A percentile compares a stretch with the other conserved stretches of the same genome.
These are phyloP conservation scores for Mediolabrus comicus DNA, from an alignment of 108 stramenopile genomes.

Conservation along the genomic window DNA sequence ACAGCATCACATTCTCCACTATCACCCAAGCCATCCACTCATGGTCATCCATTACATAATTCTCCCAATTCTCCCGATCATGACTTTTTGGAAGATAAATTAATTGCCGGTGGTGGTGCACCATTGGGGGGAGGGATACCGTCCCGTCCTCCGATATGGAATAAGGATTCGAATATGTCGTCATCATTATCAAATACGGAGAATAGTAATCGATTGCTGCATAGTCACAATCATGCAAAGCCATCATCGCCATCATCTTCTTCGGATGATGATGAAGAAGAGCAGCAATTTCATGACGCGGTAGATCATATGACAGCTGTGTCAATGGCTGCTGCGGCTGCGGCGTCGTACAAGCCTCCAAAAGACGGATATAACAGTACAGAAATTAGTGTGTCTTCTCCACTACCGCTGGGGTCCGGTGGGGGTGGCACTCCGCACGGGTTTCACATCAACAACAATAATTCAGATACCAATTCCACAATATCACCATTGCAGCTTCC, in stretches of 20 bases:
- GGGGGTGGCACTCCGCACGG: not conserved
- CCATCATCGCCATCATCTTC: conserved; percentile 2
- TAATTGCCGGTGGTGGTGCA: not conserved
- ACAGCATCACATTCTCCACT: not conserved
- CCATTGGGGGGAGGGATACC: conserved; percentile 14
- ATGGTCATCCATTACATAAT: conserved; percentile 18
- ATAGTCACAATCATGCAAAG: conserved; percentile 8
- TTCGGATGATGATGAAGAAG: conserved; percentile 13
- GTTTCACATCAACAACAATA: not conserved
- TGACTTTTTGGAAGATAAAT: conserved; percentile 42
- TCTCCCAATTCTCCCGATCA: conserved; percentile 47
- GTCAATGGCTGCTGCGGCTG: conserved; percentile 12
- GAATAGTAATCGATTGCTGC: not conserved
- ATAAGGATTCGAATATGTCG: not conserved
- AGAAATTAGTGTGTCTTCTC: not conserved
- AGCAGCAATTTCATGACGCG: conserved; percentile 12
- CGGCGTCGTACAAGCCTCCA: conserved; percentile 2
- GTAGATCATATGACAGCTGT: conserved; percentile 10
- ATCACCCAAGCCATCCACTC: conserved; percentile 16
- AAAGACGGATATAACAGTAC: not conserved
- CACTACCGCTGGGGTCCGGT: not conserved
- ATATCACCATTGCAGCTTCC: conserved; percentile 54
- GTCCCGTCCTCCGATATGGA: conserved; percentile 9
- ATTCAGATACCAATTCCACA: not conserved
- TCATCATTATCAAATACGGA: not conserved